phyloP scores from a whole-genome alignment of 169 alveolate genomes.

The Eimeria falciformis region DNA sequence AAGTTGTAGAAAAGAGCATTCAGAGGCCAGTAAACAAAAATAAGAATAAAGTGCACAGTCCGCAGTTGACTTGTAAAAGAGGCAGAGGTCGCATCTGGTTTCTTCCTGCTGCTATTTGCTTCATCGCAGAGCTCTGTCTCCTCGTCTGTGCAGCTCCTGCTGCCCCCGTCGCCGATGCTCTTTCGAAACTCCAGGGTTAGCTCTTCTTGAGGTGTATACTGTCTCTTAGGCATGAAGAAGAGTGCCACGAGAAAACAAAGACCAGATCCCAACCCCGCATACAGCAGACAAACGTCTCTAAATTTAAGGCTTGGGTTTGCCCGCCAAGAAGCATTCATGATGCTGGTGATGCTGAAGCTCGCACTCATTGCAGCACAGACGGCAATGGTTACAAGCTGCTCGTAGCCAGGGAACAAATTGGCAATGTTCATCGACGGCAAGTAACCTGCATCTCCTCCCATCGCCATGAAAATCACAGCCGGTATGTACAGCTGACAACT shows the following conservation, averaged over 20 bases:
- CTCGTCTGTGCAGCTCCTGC: background rate
- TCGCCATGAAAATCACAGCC: constrained; percentile 52
- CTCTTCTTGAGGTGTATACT: constrained; percentile 36
- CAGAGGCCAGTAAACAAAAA: constrained; percentile 63
- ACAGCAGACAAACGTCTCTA: background rate
- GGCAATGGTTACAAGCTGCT: constrained; percentile 36
- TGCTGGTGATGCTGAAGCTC: constrained; percentile 57
- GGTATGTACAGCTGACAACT: constrained; percentile 30
- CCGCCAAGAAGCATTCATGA: constrained; percentile 23
- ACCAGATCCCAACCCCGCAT: constrained; percentile 16
- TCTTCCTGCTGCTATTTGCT: background rate
- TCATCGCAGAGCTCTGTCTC: background rate
- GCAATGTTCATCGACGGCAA: constrained; percentile 64
- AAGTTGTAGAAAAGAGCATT: constrained; percentile 60
- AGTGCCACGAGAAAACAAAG: background rate
- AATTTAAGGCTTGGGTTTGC: background rate
- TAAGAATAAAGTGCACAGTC: constrained; percentile 24
- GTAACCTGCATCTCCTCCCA: constrained; percentile 73
- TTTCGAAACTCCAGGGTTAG: background rate
- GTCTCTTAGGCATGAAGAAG: background rate
- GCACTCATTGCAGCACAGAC: constrained; percentile 75
- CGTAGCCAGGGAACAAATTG: constrained; percentile 55
- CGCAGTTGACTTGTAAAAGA: constrained; percentile 25
- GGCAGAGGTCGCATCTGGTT: background rate
- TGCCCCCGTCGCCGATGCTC: background rate